A percentile compares a stretch with the other conserved stretches of the same genome.
phyloP scores from a whole-genome alignment of 768 basidiomycete genomes.

The Lactifluus pinguis region DNA sequence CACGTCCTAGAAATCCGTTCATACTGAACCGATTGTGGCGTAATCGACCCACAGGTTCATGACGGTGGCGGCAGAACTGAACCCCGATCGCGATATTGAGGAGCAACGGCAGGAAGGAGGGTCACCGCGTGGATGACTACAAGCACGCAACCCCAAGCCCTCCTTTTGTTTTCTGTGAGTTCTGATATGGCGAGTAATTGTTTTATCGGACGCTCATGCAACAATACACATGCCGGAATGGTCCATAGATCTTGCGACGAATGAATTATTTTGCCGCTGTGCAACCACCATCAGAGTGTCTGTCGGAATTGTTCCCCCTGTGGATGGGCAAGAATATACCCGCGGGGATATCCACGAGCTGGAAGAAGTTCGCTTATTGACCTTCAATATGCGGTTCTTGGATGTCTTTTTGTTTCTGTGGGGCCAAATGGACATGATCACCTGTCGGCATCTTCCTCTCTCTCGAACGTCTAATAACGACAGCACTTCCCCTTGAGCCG shows the following conservation, averaged over 20 bases:
- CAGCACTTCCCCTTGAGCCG: conserved; percentile 14
- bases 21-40: neutral
- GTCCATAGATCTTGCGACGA: conserved; percentile 8
- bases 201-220: conserved; percentile 2
- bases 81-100: conserved; percentile 24
- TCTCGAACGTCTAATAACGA: conserved; percentile 6
- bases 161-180: conserved; percentile 3
- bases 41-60: conserved; percentile 33
- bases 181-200: neutral
- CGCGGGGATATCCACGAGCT: conserved; percentile 15
- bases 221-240: conserved; percentile 2
- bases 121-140: neutral
- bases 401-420: conserved; percentile 15
- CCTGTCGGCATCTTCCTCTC: conserved; percentile 15
- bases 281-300: conserved; percentile 9
- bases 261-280: conserved; percentile 3
- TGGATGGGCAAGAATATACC: conserved; percentile 7
- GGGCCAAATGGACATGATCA: conserved; percentile 14
- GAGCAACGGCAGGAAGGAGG: neutral
- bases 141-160: too few relatives aligned
- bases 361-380: conserved; percentile 3
- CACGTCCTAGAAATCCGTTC: neutral
- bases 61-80: conserved; percentile 39
- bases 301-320: conserved; percentile 5
- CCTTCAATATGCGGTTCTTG: conserved; percentile 11